phyloP scores from a whole-genome alignment of 176 grass and related monocot genomes.

The Oryza nivara region DNA sequence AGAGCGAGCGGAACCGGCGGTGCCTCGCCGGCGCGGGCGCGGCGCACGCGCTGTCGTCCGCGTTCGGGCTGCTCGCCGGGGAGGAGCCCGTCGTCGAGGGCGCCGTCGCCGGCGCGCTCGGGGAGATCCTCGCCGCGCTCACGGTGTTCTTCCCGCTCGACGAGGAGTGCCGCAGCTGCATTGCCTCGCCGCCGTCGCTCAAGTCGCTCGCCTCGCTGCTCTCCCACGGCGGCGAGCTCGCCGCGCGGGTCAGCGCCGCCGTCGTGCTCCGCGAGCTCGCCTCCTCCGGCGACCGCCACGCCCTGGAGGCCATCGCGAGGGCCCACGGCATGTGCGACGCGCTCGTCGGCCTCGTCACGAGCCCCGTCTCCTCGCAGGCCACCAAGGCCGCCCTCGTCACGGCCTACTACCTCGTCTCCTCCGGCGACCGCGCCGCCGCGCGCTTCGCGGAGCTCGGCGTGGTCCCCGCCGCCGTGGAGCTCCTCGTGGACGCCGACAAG shows the following conservation, averaged over 20 bases:
- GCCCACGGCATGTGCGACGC: slow-evolving; percentile 42
- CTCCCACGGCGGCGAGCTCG: slow-evolving; percentile 47
- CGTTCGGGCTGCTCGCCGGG: slow-evolving; percentile 46
- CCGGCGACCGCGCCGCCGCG: slow-evolving; percentile 31
- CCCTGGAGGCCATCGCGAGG: slow-evolving; percentile 42
- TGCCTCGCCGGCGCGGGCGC: slow-evolving; percentile 48
- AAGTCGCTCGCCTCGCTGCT: slow-evolving; percentile 55
- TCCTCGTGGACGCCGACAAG: slow-evolving; percentile 73
- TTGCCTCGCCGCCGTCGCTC: slow-evolving; percentile 53
- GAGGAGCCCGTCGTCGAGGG: background rate
- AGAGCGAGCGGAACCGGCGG: slow-evolving; percentile 68
- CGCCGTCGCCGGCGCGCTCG: slow-evolving; percentile 6
- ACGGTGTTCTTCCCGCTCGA: slow-evolving; percentile 71
- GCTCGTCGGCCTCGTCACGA: slow-evolving; percentile 45
- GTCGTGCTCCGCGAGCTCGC: slow-evolving; percentile 61
- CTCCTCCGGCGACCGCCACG: slow-evolving; percentile 41
- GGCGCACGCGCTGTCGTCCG: slow-evolving; percentile 5
- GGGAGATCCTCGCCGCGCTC: slow-evolving; percentile 57
- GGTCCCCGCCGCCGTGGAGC: slow-evolving; percentile 46
- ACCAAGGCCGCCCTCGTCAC: slow-evolving; percentile 76
- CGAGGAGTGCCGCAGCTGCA: slow-evolving; percentile 42
- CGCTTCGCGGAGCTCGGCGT: slow-evolving; percentile 44
- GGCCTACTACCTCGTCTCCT: slow-evolving; percentile 59
- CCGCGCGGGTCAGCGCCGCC: slow-evolving; percentile 48
- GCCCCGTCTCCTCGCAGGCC: slow-evolving; percentile 56